Percentiles rank a stretch among this genome's conserved stretches.
Evolutionary conservation across 208 protist species (phyloP).

Genomic region (Crithidia mellificae): DNA sequence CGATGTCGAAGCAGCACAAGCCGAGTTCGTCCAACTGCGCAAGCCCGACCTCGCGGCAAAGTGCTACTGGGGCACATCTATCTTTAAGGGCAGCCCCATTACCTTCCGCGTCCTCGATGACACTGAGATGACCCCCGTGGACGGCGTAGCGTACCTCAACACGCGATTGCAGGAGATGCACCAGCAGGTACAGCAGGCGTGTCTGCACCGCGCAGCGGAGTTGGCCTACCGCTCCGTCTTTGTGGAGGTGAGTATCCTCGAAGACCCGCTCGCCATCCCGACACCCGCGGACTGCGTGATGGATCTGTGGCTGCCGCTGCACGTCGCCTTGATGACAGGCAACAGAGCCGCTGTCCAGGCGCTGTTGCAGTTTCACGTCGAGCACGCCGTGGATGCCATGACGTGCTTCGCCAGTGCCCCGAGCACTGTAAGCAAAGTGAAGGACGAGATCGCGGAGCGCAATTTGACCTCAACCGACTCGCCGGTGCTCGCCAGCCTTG

Average conservation of each 20-base stretch:
- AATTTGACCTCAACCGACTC: not conserved
- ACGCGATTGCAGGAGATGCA: slow-evolving; percentile 19
- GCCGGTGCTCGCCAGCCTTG: not conserved
- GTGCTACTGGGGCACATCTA: slow-evolving; percentile 38
- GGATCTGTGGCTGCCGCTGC: slow-evolving; percentile 71
- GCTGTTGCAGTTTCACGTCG: slow-evolving; percentile 64
- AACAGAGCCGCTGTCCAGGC: slow-evolving; percentile 35
- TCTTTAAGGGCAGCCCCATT: slow-evolving; percentile 28
- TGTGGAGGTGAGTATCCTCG: slow-evolving; percentile 69
- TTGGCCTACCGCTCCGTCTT: slow-evolving; percentile 50
- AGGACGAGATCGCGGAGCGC: not conserved
- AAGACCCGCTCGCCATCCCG: slow-evolving; percentile 48
- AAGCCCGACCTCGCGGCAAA: slow-evolving; percentile 28
- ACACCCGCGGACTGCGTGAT: slow-evolving; percentile 35
- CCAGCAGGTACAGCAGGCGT: slow-evolving; percentile 20
- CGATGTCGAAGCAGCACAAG: slow-evolving; percentile 1
- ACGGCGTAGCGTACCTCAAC: slow-evolving; percentile 22
- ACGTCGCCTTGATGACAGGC: slow-evolving; percentile 64
- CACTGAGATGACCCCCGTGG: slow-evolving; percentile 26
- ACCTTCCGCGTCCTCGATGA: slow-evolving; percentile 49
- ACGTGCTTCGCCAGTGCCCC: slow-evolving; percentile 24
- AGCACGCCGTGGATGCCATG: slow-evolving; percentile 45
- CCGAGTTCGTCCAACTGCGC: slow-evolving; percentile 31
- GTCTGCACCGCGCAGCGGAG: slow-evolving; percentile 27
- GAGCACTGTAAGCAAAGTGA: not conserved